These are phyloP conservation scores for Cytospora paraplurivora DNA, from an alignment of 2,329 filamentous ascomycete species.

Conservation along the genomic window DNA sequence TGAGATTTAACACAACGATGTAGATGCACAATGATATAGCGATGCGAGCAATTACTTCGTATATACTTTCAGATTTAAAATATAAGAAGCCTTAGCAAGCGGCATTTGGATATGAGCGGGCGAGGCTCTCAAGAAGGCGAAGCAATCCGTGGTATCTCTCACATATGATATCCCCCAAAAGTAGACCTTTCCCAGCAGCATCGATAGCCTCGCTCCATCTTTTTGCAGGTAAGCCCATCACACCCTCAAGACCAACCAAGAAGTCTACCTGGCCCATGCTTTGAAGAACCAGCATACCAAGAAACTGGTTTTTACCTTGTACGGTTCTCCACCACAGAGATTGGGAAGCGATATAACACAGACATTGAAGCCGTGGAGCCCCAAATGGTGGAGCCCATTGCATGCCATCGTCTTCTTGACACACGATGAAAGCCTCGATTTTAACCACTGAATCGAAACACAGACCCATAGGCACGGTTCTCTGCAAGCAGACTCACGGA, in stretches of 20 bases:
- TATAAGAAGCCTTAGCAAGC: not conserved
- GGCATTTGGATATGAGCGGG: not conserved
- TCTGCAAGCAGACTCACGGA: too few species aligned
- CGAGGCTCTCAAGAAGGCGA: not conserved
- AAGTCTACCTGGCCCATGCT: not conserved
- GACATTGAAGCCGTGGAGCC: not conserved
- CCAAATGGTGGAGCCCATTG: not conserved
- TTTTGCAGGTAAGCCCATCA: not conserved
- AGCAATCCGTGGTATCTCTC: conserved; percentile 25
- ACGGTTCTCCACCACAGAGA: not conserved
- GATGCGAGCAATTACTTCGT: not conserved
- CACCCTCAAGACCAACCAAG: not conserved
- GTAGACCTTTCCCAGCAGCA: conserved; percentile 3
- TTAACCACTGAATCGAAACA: not conserved
- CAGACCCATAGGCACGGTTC: not conserved
- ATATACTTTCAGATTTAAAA: not conserved
- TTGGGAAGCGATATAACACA: not conserved
- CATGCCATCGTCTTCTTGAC: not conserved
- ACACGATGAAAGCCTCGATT: not conserved
- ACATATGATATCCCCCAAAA: not conserved
- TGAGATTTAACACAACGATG: not conserved
- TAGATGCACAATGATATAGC: not conserved
- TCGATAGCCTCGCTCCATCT: not conserved
- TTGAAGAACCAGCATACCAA: not conserved
- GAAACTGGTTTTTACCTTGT: not conserved